A percentile compares a stretch with the other conserved stretches of the same genome.
Conservation (phyloP, 352 stramenopile genomes). For the Phytophthora pisi region DNA sequence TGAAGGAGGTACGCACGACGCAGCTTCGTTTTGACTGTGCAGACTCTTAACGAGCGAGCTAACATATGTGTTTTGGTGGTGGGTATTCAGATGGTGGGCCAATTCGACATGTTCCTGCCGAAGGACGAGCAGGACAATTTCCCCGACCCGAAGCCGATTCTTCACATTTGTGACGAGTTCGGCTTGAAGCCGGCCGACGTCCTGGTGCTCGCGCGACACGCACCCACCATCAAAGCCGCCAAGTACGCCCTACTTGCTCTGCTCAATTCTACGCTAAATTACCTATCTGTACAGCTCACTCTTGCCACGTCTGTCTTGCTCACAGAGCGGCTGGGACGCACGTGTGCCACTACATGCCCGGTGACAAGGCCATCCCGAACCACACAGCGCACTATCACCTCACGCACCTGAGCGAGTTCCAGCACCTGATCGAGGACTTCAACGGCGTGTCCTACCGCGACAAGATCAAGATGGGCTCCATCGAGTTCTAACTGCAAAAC, state of each 20-base stretch:
- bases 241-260: slow-evolving; percentile 42
- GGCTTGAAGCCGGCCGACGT: slow-evolving; percentile 58
- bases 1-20: slow-evolving; percentile 55
- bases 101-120: slow-evolving; percentile 68
- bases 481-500: slow-evolving; percentile 33
- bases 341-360: slow-evolving; percentile 73
- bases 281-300: neutral
- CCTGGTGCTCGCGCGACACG: slow-evolving; percentile 60
- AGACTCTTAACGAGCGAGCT: neutral
- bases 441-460: slow-evolving; percentile 79
- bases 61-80: neutral
- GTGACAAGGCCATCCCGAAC: slow-evolving; percentile 68
- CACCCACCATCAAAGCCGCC: slow-evolving; percentile 61
- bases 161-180: slow-evolving; percentile 55
- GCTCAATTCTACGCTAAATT: neutral
- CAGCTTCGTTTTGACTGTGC: neutral
- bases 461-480: slow-evolving; percentile 45
- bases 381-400: slow-evolving; percentile 79
- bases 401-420: slow-evolving; percentile 59
- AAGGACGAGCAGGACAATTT: slow-evolving; percentile 53
- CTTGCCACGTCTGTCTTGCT: neutral
- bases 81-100: slow-evolving; percentile 56
- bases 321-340: slow-evolving; percentile 57
- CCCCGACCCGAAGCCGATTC: slow-evolving; percentile 53
- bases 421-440: slow-evolving; percentile 76